Evolutionary conservation across 2,329 filamentous ascomycete genomes (phyloP).

Genomic region (Sporothrix variecibatus): DNA sequence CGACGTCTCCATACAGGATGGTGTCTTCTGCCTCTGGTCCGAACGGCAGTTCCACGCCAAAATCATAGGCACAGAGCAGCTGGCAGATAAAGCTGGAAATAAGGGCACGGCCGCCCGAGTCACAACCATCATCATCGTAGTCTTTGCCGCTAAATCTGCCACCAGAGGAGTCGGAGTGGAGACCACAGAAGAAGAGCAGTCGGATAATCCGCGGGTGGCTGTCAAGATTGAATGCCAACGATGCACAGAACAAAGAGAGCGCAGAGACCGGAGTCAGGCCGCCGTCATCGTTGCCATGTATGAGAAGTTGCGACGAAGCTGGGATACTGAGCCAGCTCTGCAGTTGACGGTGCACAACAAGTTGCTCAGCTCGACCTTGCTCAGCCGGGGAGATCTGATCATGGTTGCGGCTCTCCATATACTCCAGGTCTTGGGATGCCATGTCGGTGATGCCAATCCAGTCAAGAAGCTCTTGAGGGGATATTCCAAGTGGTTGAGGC

Average conservation of each 20-base stretch:
- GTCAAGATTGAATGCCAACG: background rate
- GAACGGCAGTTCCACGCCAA: background rate
- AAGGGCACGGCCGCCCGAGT: background rate
- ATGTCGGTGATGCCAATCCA: slow-evolving; percentile 2
- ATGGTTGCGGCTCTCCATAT: background rate
- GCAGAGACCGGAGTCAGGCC: background rate
- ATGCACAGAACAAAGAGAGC: slow-evolving; percentile 1
- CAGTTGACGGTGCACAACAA: background rate
- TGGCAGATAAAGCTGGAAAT: slow-evolving; percentile 6
- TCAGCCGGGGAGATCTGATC: background rate
- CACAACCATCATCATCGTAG: background rate
- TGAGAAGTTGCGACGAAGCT: background rate
- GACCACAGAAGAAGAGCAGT: slow-evolving; percentile 3
- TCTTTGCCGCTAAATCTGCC: too few species aligned
- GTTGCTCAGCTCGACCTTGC: background rate
- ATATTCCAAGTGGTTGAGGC: background rate
- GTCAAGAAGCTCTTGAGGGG: background rate
- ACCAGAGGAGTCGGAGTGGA: background rate
- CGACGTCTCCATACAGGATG: background rate
- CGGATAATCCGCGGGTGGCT: background rate
- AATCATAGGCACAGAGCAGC: background rate
- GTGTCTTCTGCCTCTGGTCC: background rate
- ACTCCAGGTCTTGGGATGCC: background rate
- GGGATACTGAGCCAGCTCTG: slow-evolving; percentile 2
- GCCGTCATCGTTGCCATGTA: background rate